Percentiles rank a stretch among this genome's conserved stretches.
These are phyloP conservation scores for Protea cynaroides DNA, from an alignment of 164 flowering plant species.

Conservation along the genomic window DNA sequence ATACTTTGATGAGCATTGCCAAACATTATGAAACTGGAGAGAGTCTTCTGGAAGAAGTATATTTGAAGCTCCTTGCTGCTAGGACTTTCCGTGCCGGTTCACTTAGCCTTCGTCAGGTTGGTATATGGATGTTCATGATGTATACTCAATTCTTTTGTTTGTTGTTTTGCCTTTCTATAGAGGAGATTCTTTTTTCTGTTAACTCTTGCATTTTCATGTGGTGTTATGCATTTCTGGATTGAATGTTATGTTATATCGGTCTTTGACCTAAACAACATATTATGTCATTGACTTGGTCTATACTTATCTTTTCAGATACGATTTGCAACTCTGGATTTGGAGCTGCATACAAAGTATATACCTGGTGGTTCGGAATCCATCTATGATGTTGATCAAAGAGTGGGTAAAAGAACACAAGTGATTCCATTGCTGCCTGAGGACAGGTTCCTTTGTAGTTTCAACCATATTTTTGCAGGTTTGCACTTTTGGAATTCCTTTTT, in stretches of 20 bases:
- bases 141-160: no score
- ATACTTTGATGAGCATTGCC: constrained; percentile 89
- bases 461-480: constrained; percentile 94
- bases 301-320: constrained; percentile 36
- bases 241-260: no score
- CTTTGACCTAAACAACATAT: no score
- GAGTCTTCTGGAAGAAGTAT: constrained; percentile 83
- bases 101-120: constrained; percentile 86
- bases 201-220: neutral
- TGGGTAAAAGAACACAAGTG: constrained; percentile 63
- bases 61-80: constrained; percentile 81
- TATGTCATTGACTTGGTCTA: no score
- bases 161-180: neutral
- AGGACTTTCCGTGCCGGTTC: constrained; percentile 94
- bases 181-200: neutral
- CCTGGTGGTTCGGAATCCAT: constrained; percentile 87
- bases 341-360: constrained; percentile 67
- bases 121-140: neutral
- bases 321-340: constrained; percentile 78
- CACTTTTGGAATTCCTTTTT: neutral
- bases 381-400: constrained; percentile 72
- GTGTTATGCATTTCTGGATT: no score
- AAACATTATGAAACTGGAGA: constrained; percentile 97
- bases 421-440: constrained; percentile 85
- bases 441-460: constrained; percentile 87